A percentile compares a stretch with the other conserved stretches of the same genome.
phyloP scores from a whole-genome alignment of 768 basidiomycete genomes.

The Podaxis sp. region DNA sequence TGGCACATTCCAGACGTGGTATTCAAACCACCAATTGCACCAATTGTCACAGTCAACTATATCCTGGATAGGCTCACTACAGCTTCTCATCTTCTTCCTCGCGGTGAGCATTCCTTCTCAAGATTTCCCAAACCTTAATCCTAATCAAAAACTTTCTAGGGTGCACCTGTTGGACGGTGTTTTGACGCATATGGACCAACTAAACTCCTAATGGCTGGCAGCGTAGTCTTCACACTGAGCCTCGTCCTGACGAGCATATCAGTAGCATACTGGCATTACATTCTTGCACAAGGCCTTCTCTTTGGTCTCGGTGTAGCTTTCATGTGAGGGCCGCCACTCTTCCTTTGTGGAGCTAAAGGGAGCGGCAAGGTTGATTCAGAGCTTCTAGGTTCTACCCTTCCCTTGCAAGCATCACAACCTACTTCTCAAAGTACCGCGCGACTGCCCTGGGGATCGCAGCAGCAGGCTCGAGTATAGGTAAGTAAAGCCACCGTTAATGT shows the following conservation, averaged over 20 bases:
- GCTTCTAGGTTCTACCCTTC: conserved; percentile 63
- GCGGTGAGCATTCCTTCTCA: conserved; percentile 38
- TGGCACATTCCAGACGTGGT: conserved; percentile 70
- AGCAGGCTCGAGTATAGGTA: conserved; percentile 66
- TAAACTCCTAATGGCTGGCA: conserved; percentile 47
- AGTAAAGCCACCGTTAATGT: conserved; percentile 11
- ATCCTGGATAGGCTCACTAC: conserved; percentile 69
- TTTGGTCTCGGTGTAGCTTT: conserved; percentile 65
- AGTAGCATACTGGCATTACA: conserved; percentile 52
- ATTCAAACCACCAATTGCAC: conserved; percentile 53
- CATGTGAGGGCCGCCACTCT: conserved; percentile 43
- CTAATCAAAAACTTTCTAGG: conserved; percentile 31
- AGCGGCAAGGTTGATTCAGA: conserved; percentile 9
- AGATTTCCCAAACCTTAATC: neutral
- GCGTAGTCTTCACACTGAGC: conserved; percentile 42
- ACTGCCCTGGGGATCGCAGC: conserved; percentile 69
- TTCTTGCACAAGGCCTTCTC: conserved; percentile 58
- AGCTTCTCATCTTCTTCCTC: conserved; percentile 67
- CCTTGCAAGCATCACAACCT: conserved; percentile 60
- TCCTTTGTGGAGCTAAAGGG: neutral
- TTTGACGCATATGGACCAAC: conserved; percentile 62
- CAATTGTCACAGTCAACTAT: conserved; percentile 49
- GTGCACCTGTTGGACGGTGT: conserved; percentile 53
- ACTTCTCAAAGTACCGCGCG: conserved; percentile 61
- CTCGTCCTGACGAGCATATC: conserved; percentile 61